Conservation (phyloP, 768 basidiomycete genomes). For the Russula ochroleuca region DNA sequence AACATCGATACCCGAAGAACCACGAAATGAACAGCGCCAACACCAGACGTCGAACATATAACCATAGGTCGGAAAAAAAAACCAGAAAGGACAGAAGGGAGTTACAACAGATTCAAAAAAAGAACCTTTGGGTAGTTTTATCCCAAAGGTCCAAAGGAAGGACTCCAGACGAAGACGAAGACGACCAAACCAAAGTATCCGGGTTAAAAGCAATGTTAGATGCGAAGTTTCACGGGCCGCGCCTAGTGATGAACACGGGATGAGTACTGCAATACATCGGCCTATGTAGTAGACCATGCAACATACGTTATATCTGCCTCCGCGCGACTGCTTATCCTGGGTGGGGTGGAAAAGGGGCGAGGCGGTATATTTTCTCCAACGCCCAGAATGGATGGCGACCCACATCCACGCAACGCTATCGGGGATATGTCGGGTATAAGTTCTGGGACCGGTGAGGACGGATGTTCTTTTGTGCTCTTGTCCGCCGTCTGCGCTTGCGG, state of each 20-base stretch:
- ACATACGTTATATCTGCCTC: conserved; percentile 3
- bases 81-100: not conserved
- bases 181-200: not conserved
- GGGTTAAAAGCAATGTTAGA: not conserved
- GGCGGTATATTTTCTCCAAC: conserved; percentile 12
- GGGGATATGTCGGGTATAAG: conserved; percentile 10
- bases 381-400: not conserved
- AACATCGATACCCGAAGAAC: not conserved
- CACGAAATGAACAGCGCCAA: not conserved
- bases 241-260: not conserved
- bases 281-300: not conserved
- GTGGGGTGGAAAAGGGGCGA: conserved; percentile 25
- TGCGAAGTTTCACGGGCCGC: not conserved
- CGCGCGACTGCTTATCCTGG: conserved; percentile 16
- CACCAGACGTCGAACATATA: not conserved
- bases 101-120: not conserved
- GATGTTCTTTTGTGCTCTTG: not conserved
- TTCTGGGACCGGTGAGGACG: not conserved
- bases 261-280: not conserved
- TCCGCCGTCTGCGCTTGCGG: conserved; percentile 1
- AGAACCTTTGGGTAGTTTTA: not conserved
- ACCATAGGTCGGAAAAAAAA: not conserved
- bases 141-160: not conserved
- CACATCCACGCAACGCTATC: not conserved
- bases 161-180: conserved; percentile 8